phyloP scores from a whole-genome alignment of 2,329 filamentous ascomycete species.

The Colletotrichum sp. region DNA sequence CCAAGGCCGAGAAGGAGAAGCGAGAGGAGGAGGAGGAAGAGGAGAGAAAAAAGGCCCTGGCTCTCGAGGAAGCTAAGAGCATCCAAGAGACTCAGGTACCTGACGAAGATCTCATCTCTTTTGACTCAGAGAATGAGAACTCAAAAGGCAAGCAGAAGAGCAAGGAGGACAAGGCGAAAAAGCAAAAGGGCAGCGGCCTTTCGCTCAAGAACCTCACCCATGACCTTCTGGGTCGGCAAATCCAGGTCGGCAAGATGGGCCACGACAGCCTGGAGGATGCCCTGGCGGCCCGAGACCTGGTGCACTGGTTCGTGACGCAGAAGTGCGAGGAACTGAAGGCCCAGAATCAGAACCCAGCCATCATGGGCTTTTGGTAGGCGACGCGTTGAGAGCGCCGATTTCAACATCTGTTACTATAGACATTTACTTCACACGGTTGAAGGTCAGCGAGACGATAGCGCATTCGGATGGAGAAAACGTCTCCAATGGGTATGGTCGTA shows the following conservation, averaged over 20 bases:
- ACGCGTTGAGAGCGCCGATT: not conserved
- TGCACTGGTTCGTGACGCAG: slow-evolving; percentile 38
- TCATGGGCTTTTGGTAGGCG: not conserved
- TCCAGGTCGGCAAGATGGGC: slow-evolving; percentile 38
- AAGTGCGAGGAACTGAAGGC: not conserved
- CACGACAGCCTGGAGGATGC: slow-evolving; percentile 53
- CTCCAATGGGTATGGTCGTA: not conserved
- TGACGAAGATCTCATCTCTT: slow-evolving; percentile 1
- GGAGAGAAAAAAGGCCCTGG: slow-evolving; percentile 2
- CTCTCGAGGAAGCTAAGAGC: not conserved
- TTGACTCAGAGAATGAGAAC: not conserved
- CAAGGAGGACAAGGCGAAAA: slow-evolving; percentile 19
- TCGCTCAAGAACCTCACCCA: slow-evolving; percentile 42
- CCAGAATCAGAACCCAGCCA: not conserved
- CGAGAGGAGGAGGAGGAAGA: slow-evolving; percentile 15
- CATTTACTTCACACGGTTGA: not conserved
- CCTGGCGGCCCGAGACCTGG: slow-evolving; percentile 44
- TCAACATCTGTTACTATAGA: not conserved
- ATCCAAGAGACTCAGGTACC: not conserved
- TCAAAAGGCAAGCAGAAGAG: slow-evolving; percentile 8
- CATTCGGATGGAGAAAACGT: not conserved
- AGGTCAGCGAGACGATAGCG: not conserved
- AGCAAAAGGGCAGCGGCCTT: not conserved
- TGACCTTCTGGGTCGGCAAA: slow-evolving; percentile 39
- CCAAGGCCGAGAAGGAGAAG: slow-evolving; percentile 12